Evolutionary conservation across 2,329 filamentous ascomycete genomes (phyloP).

Genomic region (Calonectria pseudoreteaudii): DNA sequence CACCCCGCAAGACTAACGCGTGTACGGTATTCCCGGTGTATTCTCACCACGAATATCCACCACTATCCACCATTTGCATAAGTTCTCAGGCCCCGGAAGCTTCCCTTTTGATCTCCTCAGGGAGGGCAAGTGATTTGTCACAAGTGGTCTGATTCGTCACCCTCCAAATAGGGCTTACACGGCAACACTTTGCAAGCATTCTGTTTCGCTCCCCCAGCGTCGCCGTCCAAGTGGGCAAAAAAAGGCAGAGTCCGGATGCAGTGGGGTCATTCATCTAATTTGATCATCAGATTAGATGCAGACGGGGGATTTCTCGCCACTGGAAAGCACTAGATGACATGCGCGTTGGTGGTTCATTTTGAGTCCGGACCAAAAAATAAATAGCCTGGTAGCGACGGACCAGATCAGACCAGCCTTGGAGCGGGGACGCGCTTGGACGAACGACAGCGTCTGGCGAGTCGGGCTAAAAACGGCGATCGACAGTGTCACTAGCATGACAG

Average conservation of each 20-base stretch:
- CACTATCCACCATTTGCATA: neutral
- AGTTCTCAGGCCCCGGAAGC: neutral
- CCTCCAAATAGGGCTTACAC: neutral
- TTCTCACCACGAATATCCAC: neutral
- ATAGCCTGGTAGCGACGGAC: neutral
- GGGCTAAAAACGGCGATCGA: neutral
- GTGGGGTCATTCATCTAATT: neutral
- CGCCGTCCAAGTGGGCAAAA: neutral
- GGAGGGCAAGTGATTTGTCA: neutral
- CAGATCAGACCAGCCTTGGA: neutral
- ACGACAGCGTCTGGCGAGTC: neutral
- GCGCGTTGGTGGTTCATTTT: neutral
- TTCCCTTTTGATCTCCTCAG: neutral
- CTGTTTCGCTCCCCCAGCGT: neutral
- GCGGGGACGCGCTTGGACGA: neutral
- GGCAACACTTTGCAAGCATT: neutral
- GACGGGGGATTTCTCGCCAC: neutral
- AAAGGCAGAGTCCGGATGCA: neutral
- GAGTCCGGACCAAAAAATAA: neutral
- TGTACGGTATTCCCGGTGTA: neutral
- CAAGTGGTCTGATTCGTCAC: neutral
- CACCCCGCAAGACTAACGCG: neutral
- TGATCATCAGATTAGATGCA: constrained; percentile 3
- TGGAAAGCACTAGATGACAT: neutral
- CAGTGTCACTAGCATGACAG: neutral